phyloP scores from a whole-genome alignment of 331 rosid genomes.

The Quercus lobata region DNA sequence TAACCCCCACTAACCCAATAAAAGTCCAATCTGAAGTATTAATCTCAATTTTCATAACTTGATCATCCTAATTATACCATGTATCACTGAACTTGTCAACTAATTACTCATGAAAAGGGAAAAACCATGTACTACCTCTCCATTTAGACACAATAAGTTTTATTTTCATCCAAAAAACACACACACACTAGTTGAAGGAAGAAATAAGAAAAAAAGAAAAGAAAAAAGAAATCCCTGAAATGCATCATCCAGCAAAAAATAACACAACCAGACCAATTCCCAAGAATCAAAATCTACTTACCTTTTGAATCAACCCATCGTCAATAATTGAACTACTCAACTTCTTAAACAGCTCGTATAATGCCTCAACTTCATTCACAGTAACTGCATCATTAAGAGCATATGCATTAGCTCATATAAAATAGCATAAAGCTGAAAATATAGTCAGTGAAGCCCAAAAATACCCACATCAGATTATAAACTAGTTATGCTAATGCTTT shows the following conservation, averaged over 20 bases:
- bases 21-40: neutral
- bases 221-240: neutral
- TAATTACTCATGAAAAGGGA: neutral
- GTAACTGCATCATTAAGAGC: slow-evolving; percentile 39
- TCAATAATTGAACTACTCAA: slow-evolving; percentile 72
- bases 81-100: neutral
- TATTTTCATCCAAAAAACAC: too few relatives aligned
- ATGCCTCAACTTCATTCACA: slow-evolving; percentile 66
- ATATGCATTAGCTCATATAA: neutral
- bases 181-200: too few relatives aligned
- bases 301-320: slow-evolving; percentile 89
- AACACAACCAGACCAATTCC: neutral
- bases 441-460: too few relatives aligned
- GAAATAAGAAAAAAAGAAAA: too few relatives aligned
- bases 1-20: neutral
- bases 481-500: too few relatives aligned
- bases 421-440: too few relatives aligned
- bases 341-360: slow-evolving; percentile 66
- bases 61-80: neutral
- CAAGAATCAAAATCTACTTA: slow-evolving; percentile 17
- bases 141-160: too few relatives aligned
- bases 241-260: neutral
- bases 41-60: neutral
- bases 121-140: neutral
- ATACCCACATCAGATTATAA: too few relatives aligned